Evolutionary conservation across 2,329 filamentous ascomycete species (phyloP), one percentile per base, ranked within the genome.

Genomic region (Calonectria pseudoturangicola): DNA sequence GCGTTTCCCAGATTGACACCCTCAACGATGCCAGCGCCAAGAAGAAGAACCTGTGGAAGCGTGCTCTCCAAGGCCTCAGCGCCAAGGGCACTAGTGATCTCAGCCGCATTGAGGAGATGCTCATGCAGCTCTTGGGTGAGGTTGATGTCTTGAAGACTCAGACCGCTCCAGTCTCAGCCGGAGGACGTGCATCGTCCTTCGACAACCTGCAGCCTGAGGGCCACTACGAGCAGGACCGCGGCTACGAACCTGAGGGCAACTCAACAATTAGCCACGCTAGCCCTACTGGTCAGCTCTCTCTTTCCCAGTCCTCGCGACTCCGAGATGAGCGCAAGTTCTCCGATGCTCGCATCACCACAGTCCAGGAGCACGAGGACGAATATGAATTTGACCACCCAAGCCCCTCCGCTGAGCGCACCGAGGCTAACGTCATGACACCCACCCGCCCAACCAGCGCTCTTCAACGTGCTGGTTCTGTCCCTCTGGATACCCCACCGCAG

Each of bases 41-140:
- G 90, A 95, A 95, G 82, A 94, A 95, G 84, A 98, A 95, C 81
- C 91, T 99, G n/a, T 97, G 98, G 86, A 94, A 93, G 79, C 92
- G 96, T 74, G 97, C 97, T n/a, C 88, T 99, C 63, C 96, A 97
- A 82, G 96, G 96, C 3, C 88, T 99, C 63, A 95, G 95, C 78
- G 90, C 93, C 81, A 97, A 97, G 86, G 96, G 95, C 65, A 92
- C 93, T 9, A 96, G 94, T 79, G 97, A 99, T 79, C 90, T 98
- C 65, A 91, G 92, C 75, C 94, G 95, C 78, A 98, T 98, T 74
- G 95, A 97, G 83, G 93, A 95, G 73, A 96, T 97, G 93, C 90
- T 99, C 41, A 94, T 97, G 83, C 95, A 98, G 81, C 90, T 99
- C 27, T 91, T 99, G 25, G 94, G 92, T 64, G 97, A 99, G 82